Evolutionary conservation across 2,329 filamentous ascomycete genomes (phyloP).

Genomic region (Neonectria sp.): DNA sequence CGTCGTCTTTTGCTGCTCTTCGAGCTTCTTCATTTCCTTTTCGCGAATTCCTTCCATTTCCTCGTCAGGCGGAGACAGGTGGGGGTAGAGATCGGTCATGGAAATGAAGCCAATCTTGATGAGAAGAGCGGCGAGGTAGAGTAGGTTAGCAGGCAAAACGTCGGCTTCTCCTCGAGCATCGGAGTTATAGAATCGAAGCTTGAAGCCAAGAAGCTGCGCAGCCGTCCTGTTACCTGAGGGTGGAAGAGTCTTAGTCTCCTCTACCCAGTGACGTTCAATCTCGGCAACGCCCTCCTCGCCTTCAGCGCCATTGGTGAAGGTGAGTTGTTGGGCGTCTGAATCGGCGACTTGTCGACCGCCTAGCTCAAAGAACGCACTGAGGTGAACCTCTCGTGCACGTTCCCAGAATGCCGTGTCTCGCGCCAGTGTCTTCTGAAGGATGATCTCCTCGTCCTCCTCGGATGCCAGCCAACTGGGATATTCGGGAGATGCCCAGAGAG

Average conservation of each 20-base stretch:
- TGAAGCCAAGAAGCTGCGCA: constrained; percentile 96
- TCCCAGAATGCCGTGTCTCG: constrained; percentile 88
- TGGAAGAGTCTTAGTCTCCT: constrained; percentile 84
- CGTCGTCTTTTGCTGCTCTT: constrained; percentile 81
- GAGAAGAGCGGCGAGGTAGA: constrained; percentile 90
- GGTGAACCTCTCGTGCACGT: constrained; percentile 80
- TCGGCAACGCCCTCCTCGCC: constrained; percentile 65
- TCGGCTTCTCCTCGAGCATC: constrained; percentile 82
- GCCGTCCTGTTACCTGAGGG: constrained; percentile 91
- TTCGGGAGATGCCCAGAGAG: constrained; percentile 85
- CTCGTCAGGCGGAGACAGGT: constrained; percentile 89
- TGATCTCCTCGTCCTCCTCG: constrained; percentile 77
- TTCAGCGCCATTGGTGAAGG: constrained; percentile 55
- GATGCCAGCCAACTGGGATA: constrained; percentile 74
- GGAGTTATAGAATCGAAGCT: constrained; percentile 94
- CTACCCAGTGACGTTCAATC: constrained; percentile 81
- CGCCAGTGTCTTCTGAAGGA: constrained; percentile 69
- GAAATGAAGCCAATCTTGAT: constrained; percentile 99
- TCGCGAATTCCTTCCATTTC: constrained; percentile 83
- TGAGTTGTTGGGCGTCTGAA: constrained; percentile 64
- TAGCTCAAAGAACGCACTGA: constrained; percentile 91
- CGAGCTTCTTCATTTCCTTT: constrained; percentile 81
- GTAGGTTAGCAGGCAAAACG: constrained; percentile 89
- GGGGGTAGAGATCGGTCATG: constrained; percentile 89
- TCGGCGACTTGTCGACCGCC: constrained; percentile 79